Base-by-base conservation (phyloP, 176 grass and related monocot genomes). In the Phoenix dactylifera region DNA sequence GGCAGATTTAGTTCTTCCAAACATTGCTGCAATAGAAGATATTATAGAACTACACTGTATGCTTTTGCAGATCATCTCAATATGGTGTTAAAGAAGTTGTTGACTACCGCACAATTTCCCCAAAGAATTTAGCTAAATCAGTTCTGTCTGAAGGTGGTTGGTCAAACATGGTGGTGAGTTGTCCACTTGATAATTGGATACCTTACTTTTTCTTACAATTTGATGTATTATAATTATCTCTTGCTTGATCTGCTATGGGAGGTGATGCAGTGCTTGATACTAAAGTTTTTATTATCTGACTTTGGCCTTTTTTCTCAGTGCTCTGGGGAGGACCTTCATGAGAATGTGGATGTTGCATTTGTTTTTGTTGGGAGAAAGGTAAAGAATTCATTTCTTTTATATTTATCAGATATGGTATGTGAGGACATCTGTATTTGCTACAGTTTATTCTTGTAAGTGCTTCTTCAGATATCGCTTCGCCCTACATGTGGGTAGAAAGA, bases 321-420 rank as follows among this genome's bases (percentile, higher is more conserved):
- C 72, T 85, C 84, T 68, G 69, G 16, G 50, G 72, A 78, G 50
- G 74, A 54, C 55, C 26, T n/a, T 60, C 52, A 65, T 53, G 72
- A 68, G 53, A 78, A 75, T 58, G 73, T 76, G 58, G 93, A 88
- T 80, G 70, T 91, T 66, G 92, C 81, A 10, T 22, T 97, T 76
- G 54, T 97, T 72, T 97, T 91, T 57, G 58, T 97, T 75, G 87
- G 87, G 44, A 85, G 75, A 61, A 83, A 88, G 87, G 93, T 98
- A 82, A 50, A 28, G 15, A 3, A 44, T 10, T 63, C 24, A 1
- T 5, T 51, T 24, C 29, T 69, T 56, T 64, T 24, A 17, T 65
- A 17, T 54, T 55, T 16, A 49, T 62, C 1, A 23, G 63, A 57
- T 59, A 44, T 32, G 55, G 18, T 15, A 25, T 28, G 68, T 63